Base-by-base conservation (phyloP, 1,284 basidiomycete species). In the Pseudozyma sp. region DNA sequence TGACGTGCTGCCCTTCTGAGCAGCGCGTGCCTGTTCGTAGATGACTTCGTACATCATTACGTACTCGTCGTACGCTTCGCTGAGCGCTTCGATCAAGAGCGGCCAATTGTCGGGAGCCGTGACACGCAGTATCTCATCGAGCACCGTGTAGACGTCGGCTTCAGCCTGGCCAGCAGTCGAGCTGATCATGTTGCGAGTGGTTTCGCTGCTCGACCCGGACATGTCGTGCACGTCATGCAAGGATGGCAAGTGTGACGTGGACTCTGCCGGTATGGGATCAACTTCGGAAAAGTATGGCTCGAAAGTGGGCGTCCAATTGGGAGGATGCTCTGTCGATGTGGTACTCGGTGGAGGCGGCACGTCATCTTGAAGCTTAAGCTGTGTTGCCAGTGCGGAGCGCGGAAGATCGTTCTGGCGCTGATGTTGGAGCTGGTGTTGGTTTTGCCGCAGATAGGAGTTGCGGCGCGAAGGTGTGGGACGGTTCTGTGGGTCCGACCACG, bases 401-500 rank as follows among this genome's bases (percentile, higher is more conserved):
- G 49, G 62, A 8, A 70, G 58, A 35, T 39, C 48, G 14, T 48
- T 46, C 16, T 56, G 49, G 2, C 11, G 51, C n/a, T 48, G 45
- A 13, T 47, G 50, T 29, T 34, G 49, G 33, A 54, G 66, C 49
- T 57, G 54, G 17, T 68, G 59, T 40, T 57, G 55, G n/a, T 64
- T 59, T 51, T 71, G 69, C 44, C 59, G 63, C 34, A 58, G 46
- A 46, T 69, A 73, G 54, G 69, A 69, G 67, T 66, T 61, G 46
- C 74, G 63, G 14, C 69, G 54, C 2, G 65, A 68, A 37, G 72
- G 63, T 1, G 72, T 75, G 59, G 72, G 72, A 31, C 72, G 55
- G 33, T 70, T 70, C 34, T 70, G 67, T 52, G 72, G 72, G 57
- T 75, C 72, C 39, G 66, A 61, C 80, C 80, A 82, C 39, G 79